Evolutionary conservation across 192 early-diverging fungal genomes (phyloP).

Genomic region (Coemansia sp.): DNA sequence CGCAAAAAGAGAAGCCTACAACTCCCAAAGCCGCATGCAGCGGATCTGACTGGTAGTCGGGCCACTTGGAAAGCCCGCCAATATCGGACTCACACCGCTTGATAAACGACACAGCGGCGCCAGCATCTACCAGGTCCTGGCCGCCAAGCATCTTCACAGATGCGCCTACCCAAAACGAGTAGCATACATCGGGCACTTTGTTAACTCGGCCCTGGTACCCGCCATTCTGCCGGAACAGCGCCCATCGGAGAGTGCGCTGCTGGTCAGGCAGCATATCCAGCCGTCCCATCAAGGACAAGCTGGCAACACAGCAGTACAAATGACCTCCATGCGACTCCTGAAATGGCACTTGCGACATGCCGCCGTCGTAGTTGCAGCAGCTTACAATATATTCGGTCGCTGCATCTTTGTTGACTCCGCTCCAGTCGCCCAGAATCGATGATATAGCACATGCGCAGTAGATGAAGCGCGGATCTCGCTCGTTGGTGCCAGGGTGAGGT

Average conservation of each 20-base stretch:
- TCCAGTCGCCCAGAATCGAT: conserved; percentile 85
- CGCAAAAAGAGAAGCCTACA: conserved; percentile 38
- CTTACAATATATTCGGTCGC: conserved; percentile 32
- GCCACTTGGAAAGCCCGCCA: conserved; percentile 49
- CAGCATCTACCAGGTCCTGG: conserved; percentile 32
- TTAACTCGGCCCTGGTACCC: conserved; percentile 91
- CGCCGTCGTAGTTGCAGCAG: conserved; percentile 53
- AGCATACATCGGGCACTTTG: conserved; percentile 91
- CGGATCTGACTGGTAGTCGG: conserved; percentile 36
- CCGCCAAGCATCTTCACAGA: conserved; percentile 57
- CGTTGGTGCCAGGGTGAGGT: conserved; percentile 64
- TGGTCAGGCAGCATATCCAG: conserved; percentile 57
- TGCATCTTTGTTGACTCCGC: conserved; percentile 67
- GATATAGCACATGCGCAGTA: conserved; percentile 86
- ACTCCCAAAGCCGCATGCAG: conserved; percentile 49
- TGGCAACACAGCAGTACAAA: conserved; percentile 84
- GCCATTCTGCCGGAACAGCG: conserved; percentile 67
- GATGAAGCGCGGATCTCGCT: conserved; percentile 87
- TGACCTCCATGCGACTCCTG: conserved; percentile 88
- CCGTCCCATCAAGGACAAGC: conserved; percentile 70
- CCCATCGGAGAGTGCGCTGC: conserved; percentile 67
- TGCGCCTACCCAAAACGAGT: conserved; percentile 96
- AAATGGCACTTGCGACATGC: conserved; percentile 72
- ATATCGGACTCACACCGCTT: conserved; percentile 29
- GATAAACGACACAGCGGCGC: conserved; percentile 15